Evolutionary conservation across 768 basidiomycete species (phyloP).

Genomic region (Boletus edulis): DNA sequence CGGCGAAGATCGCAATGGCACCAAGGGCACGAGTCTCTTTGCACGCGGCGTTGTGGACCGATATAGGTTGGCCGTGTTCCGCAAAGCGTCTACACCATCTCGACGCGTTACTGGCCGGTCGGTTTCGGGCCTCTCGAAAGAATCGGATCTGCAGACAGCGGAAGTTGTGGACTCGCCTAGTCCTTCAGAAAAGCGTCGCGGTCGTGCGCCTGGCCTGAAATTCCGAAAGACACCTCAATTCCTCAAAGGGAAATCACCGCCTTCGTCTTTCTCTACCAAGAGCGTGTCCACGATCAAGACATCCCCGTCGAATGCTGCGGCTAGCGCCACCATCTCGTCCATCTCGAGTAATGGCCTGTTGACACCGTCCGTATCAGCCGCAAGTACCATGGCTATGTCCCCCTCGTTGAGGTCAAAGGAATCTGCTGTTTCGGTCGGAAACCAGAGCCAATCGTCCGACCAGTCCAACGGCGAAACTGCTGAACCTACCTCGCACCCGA

Average conservation of each 20-base stretch:
- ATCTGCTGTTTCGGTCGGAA: constrained; percentile 71
- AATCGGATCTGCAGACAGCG: constrained; percentile 42
- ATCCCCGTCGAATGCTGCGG: constrained; percentile 42
- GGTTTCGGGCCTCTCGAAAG: constrained; percentile 57
- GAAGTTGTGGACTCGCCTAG: constrained; percentile 44
- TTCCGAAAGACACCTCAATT: constrained; percentile 78
- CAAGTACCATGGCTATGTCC: constrained; percentile 43
- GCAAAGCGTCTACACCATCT: constrained; percentile 71
- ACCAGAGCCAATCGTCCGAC: constrained; percentile 69
- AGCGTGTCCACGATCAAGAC: constrained; percentile 33
- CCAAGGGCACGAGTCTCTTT: constrained; percentile 78
- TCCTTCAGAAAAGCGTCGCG: constrained; percentile 56
- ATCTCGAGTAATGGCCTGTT: constrained; percentile 49
- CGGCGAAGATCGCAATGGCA: constrained; percentile 81
- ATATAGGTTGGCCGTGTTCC: constrained; percentile 82
- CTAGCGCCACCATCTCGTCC: constrained; percentile 35
- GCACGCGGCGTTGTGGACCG: constrained; percentile 90
- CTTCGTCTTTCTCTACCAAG: constrained; percentile 36
- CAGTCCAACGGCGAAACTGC: constrained; percentile 57
- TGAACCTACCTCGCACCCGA: constrained; percentile 22
- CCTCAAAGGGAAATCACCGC: constrained; percentile 67
- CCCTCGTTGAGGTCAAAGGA: constrained; percentile 82
- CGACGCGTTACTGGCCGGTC: constrained; percentile 45
- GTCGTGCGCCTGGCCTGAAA: constrained; percentile 63
- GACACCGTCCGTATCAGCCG: constrained; percentile 61